These are phyloP conservation scores for Paramecium sexaurelia DNA, from an alignment of 73 alveolate species.

Conservation along the genomic window DNA sequence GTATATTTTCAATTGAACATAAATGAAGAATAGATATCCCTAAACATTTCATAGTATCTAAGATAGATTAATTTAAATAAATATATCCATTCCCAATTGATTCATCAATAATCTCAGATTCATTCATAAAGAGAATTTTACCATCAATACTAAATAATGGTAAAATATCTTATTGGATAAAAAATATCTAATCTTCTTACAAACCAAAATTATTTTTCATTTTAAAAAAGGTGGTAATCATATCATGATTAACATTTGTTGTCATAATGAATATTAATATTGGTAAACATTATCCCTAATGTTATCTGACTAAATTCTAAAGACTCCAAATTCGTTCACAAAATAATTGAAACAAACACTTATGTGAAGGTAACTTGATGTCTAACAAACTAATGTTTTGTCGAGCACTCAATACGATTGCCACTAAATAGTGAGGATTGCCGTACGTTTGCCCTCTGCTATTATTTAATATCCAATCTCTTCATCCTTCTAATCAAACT, in stretches of 20 bases:
- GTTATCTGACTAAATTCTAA: background rate
- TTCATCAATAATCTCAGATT: background rate
- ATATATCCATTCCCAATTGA: conserved; percentile 82
- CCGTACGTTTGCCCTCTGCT: conserved; percentile 38
- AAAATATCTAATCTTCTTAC: conserved; percentile 62
- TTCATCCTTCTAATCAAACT: background rate
- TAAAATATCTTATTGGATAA: conserved; percentile 75
- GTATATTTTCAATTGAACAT: conserved; percentile 83
- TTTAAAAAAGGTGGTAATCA: conserved; percentile 70
- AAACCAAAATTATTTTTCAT: conserved; percentile 80
- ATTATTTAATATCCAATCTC: background rate
- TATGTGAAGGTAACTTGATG: conserved; percentile 84
- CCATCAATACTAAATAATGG: conserved; percentile 82
- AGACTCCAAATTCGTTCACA: conserved; percentile 62
- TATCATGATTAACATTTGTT: conserved; percentile 68
- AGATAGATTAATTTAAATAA: conserved; percentile 42
- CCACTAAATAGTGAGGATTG: conserved; percentile 12
- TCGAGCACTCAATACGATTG: conserved; percentile 3
- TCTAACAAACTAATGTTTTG: conserved; percentile 46
- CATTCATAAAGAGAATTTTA: conserved; percentile 60
- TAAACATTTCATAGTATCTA: conserved; percentile 63
- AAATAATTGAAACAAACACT: conserved; percentile 80
- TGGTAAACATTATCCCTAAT: conserved; percentile 33
- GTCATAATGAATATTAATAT: conserved; percentile 78
- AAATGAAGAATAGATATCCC: conserved; percentile 71